Evolutionary conservation across 2,329 filamentous ascomycete genomes (phyloP), one percentile per base, ranked within the genome.

Genomic region (Diaporthe caulivora): DNA sequence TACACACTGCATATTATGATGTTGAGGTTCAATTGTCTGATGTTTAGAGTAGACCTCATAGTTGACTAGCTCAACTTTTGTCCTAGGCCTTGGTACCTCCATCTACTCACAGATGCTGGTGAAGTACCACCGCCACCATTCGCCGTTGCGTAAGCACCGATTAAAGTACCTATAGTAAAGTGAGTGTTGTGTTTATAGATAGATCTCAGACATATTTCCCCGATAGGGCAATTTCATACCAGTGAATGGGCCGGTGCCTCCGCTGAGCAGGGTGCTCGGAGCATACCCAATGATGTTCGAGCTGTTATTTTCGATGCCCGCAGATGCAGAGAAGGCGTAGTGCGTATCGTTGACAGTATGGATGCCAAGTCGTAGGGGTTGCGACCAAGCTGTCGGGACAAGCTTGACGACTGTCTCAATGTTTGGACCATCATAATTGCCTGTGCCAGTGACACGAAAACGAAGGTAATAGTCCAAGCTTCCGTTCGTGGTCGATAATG

Each of bases 71-170:
- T 47, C 37, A 21, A 57, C 26, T 72, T 53, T 29, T 72, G 70
- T 31, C n/a, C 58, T 2, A 72, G 9, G 17, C 58, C 58, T 21
- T 65, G 49, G n/a, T 72, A 72, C 54, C 70, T 67, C 70, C 70
- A 72, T 31, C 70, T 44, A n/a, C 70, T 58, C 29, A 72, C 44
- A 37, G 67, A 68, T 42, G 58, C 70, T 7, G 70, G 34, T 29
- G 58, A 18, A 3, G 18, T 54, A 2, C 58, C 37, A 6, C n/a
- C 37, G 24, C 37, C 70, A 26, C 82, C 82, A 55, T 83, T 83
- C 65, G 81, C 82, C 9, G 82, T 83, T 10, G 81, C 82, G 65
- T 82, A 84, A 6, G 77, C 78, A 1, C 82, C 82, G 0, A 84
- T 68, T 21, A 83, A 74, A 34, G 78, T 81, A 0, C 82, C 82